These are phyloP conservation scores for Russula olivacea DNA, from an alignment of 768 basidiomycete genomes.

Conservation along the genomic window DNA sequence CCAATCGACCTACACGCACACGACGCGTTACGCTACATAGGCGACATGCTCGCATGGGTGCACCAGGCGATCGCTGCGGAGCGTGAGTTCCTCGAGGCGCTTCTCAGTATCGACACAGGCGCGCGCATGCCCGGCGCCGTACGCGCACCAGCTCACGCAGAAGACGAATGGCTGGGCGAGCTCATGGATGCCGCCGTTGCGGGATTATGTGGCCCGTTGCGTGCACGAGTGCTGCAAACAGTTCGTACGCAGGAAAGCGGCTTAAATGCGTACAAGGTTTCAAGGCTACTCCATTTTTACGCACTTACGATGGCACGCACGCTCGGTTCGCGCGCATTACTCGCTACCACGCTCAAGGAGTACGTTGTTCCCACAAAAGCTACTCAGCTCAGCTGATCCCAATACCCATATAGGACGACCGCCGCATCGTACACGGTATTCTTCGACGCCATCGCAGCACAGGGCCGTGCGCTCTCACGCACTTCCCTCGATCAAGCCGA, in stretches of 20 bases:
- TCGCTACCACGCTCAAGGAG: conserved; percentile 78
- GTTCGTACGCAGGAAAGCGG: conserved; percentile 90
- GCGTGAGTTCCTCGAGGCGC: conserved; percentile 82
- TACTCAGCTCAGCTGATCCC: not conserved
- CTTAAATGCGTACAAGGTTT: conserved; percentile 86
- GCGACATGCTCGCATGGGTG: conserved; percentile 98
- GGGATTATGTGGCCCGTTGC: conserved; percentile 79
- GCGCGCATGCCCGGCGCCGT: conserved; percentile 72
- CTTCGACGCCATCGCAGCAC: conserved; percentile 80
- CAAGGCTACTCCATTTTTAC: conserved; percentile 95
- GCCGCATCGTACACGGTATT: conserved; percentile 78
- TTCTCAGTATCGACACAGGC: conserved; percentile 66
- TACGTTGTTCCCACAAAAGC: conserved; percentile 29
- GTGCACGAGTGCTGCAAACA: conserved; percentile 91
- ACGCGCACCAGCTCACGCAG: conserved; percentile 48
- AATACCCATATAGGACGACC: conserved; percentile 53
- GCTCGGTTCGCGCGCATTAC: conserved; percentile 74
- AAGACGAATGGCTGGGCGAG: conserved; percentile 74
- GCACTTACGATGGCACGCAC: conserved; percentile 88
- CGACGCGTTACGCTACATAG: conserved; percentile 92
- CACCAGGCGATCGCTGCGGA: conserved; percentile 95
- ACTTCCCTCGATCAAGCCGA: conserved; percentile 62
- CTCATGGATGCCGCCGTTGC: conserved; percentile 77
- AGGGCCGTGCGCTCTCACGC: conserved; percentile 60
- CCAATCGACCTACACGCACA: conserved; percentile 98